Conservation (phyloP, 768 basidiomycete genomes). For the Baorangia bicolor region DNA sequence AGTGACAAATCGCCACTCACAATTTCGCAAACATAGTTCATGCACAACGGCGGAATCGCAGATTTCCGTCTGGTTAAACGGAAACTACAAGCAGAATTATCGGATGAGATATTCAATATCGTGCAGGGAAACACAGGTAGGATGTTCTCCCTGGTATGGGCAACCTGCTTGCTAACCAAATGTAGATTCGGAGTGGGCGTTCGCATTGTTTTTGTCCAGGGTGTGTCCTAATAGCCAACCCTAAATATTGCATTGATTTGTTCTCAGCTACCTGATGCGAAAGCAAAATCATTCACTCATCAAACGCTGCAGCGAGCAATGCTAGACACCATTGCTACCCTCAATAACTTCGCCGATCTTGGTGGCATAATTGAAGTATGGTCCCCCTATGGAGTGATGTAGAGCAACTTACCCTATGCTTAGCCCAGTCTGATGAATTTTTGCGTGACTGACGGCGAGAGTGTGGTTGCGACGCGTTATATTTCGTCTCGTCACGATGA, state of each 20-base stretch:
- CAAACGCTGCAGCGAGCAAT: slow-evolving; percentile 77
- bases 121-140: slow-evolving; percentile 92
- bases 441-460: slow-evolving; percentile 93
- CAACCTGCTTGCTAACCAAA: neutral
- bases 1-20: neutral
- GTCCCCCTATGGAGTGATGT: neutral
- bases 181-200: slow-evolving; percentile 95
- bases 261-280: slow-evolving; percentile 72
- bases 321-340: slow-evolving; percentile 78
- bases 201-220: slow-evolving; percentile 87
- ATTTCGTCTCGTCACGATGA: slow-evolving; percentile 90
- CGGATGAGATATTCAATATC: slow-evolving; percentile 82
- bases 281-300: slow-evolving; percentile 73
- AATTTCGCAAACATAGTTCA: slow-evolving; percentile 56
- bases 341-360: slow-evolving; percentile 76
- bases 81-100: slow-evolving; percentile 66
- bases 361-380: slow-evolving; percentile 70
- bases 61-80: slow-evolving; percentile 83
- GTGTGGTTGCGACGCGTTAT: slow-evolving; percentile 92
- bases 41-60: slow-evolving; percentile 96
- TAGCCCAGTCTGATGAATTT: slow-evolving; percentile 94
- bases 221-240: slow-evolving; percentile 32
- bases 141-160: slow-evolving; percentile 7
- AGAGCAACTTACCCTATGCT: neutral
- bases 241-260: slow-evolving; percentile 6